Evolutionary conservation across 2,329 filamentous ascomycete species (phyloP), one percentile per base, ranked within the genome.

Genomic region (Pseudogymnoascus verrucosus): DNA sequence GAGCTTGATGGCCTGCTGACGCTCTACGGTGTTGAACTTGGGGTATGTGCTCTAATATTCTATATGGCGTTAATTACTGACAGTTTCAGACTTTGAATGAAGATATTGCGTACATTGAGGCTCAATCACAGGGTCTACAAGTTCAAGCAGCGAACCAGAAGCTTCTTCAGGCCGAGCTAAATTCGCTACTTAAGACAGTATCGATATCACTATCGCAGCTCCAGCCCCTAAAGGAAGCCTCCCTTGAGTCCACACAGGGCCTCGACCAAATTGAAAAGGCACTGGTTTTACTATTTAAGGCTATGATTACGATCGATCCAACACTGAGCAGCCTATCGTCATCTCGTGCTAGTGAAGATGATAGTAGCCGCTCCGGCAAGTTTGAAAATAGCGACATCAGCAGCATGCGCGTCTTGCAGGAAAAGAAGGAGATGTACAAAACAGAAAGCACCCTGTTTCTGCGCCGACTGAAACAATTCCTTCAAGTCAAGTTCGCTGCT

Each of bases 91-190:
- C 93, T 60, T 82, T 99, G 31, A 92, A 93, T 64, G 93, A 98
- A 60, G 95, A 99, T 71, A 96, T 99, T 69, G 88, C 92, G 3
- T 98, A 96, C 73, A 98, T 99, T 68, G 95, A 99, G 78, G 92
- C 95, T 1, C 95, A 99, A 76, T 93, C 91, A 5, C 93, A 99
- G 77, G 95, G 95, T 79, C 79, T 99, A 57, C 95, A 99, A 72
- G 93, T 99, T 5, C 95, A 98, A 76, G 93, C 93, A 19, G 91
- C 95, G 42, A 99, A 99, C 71, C 95, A 99, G 74, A 96, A 96
- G 74, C 83, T 96, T 28, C 82, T 99, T 57, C 71, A 93, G 74
- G 90, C 88, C 67, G 95, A 99, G 75, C 82, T 99, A 1, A 87
- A 96, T 73, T 89, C 88, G 36, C 80, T 98, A n/a, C 82, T 99